Base-by-base conservation (phyloP, 306 rosid species). In the Quercus gilva region DNA sequence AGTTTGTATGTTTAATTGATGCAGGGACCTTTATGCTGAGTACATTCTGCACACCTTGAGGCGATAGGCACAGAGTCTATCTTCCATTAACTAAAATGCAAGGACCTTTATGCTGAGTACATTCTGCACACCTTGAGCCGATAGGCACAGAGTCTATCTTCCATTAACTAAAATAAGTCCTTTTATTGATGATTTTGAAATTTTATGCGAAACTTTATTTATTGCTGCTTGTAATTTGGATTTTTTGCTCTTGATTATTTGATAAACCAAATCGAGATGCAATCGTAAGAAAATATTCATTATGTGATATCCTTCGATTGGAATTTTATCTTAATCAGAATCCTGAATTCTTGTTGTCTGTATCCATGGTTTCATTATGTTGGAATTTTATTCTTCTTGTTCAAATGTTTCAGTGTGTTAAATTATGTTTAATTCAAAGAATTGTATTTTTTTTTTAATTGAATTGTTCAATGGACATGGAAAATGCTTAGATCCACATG, bases 11-110 rank as follows among this genome's bases (percentile, higher is more conserved):
- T 83, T 3, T 79, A 71, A 55, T 80, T 79, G 84, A 64, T 89
- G 90, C 92, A 95, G 99, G 99, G 97, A 95, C 84, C 99, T 94
- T 41, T 94, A 92, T 77, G 92, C 90, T 1, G 99, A 95, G 88
- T 95, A 95, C 85, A 86, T 95, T 80, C 65, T 95, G 78, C 95
- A 85, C 75, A 91, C 91, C 68, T 84, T 92, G 91, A 92, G 95
- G 93, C 82, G 92, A 80, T 95, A 91, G 79, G 81, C 81, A 26
- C 77, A 15, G 70, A 74, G 74, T 53, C 81, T 20, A 26, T 74
- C 8, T 63, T 78, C 79, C 80, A 64, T 57, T 35, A 55, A 43
- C 71, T 41, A 41, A 41, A 8, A 59, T 88, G 90, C 92, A 95
- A 97, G 98, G 97, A 95, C 82, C 99, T 94, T 51, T 94, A 91